Conservation (phyloP, 208 protist species). For the Wallacemonas rigidus region DNA sequence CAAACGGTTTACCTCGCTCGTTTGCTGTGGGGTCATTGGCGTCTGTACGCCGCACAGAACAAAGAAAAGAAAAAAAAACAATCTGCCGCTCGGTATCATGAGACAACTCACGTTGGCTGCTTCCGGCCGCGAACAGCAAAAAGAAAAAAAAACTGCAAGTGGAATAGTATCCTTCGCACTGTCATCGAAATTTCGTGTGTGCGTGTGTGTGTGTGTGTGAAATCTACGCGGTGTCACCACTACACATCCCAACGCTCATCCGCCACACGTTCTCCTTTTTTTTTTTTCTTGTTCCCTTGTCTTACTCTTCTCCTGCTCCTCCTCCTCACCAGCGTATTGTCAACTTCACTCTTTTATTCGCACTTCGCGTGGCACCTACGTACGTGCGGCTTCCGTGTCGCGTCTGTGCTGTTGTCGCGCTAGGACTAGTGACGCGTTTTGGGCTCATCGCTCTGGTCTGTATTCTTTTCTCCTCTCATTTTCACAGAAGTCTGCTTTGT, state of each 20-base stretch:
- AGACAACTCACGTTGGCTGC: no score
- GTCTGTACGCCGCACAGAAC: no score
- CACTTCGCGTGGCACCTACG: no score
- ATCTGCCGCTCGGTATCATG: no score
- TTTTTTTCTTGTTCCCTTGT: slow-evolving; percentile 1
- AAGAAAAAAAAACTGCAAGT: neutral
- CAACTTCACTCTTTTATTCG: no score
- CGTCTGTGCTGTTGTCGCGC: slow-evolving; percentile 10
- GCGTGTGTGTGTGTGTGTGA: slow-evolving; percentile 8
- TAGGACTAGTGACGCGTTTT: no score
- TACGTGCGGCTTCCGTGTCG: no score
- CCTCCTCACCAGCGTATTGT: no score
- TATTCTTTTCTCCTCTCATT: slow-evolving; percentile 10
- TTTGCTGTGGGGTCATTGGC: no score
- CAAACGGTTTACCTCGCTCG: no score
- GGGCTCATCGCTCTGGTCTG: slow-evolving; percentile 8
- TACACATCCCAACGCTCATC: neutral
- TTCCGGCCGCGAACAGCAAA: neutral
- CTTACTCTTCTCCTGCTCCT: neutral
- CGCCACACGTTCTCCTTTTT: slow-evolving; percentile 1
- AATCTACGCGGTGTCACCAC: neutral
- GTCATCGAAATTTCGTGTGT: slow-evolving; percentile 4
- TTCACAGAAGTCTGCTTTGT: slow-evolving; percentile 1
- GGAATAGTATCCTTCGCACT: slow-evolving; percentile 3
- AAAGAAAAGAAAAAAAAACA: no score